Evolutionary conservation across 1,139 yeast species (phyloP), one percentile per base, ranked within the genome.

Genomic region (Diutina siamensis): DNA sequence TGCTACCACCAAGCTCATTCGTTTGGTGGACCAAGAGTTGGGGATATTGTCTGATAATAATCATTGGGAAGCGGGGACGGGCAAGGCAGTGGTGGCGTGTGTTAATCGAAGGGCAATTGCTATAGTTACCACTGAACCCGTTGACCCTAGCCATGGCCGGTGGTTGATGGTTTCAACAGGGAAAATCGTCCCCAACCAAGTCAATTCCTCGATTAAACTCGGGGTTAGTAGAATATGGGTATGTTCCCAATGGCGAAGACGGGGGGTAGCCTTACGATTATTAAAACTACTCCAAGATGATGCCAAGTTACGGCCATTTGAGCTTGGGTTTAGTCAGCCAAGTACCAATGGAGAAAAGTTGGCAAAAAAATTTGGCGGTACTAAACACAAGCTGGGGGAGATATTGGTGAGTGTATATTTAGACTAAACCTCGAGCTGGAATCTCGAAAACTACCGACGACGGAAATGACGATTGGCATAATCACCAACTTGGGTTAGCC

Each of bases 401-500:
- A 17, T 38, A 10, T 25, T 38, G 4, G 17, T 38, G 17, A 18
- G 31, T 12, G 42, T 38, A 7, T 38, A 38, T 25, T 8, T 25
- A 9, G 42, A 38, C n/a, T 20, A 32, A 17, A 32, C 13, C 8
- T 12, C 34, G 4, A 7, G 8, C 7, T 32, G n/a, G 34, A 8
- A 13, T 8, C 34, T 25, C 7, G 28, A 25, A n/a, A 13, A 2
- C 28, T 25, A 31, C 15, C 42, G 32, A 4, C 42, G 10, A 5
- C 42, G 32, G 32, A 48, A 47, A 47, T 74, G 75, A 52, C 95
- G 72, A 55, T 81, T 82, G 1, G 95, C 94, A 62, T 78, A 89
- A 48, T 87, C 95, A 10, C 87, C 80, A 21, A 89, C 85, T 59
- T 88, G 97, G 12, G 78, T 68, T 58, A 85, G 83, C n/a, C 96